A percentile compares a stretch with the other conserved stretches of the same genome.
Evolutionary conservation across 345 rosid genomes (phyloP).

Genomic region (Excoecaria cochinchinensis): DNA sequence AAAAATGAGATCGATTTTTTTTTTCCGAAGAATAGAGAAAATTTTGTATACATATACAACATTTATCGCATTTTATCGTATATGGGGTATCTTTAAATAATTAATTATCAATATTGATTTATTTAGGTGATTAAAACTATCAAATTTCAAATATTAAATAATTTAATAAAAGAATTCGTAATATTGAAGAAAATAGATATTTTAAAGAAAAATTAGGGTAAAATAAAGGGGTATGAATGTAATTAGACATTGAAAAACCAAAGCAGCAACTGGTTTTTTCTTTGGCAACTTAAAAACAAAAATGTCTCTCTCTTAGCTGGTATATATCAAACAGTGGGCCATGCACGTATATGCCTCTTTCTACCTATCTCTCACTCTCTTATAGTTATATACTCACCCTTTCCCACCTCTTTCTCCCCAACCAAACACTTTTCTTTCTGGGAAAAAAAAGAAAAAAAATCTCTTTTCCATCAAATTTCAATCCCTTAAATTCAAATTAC

Average conservation of each 20-base stretch:
- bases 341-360: conserved; percentile 14
- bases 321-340: conserved; percentile 66
- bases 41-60: no score
- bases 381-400: conserved; percentile 31
- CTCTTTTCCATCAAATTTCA: conserved; percentile 6
- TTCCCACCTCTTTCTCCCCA: conserved; percentile 34
- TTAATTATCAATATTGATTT: no score
- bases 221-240: not conserved
- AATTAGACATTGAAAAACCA: not conserved
- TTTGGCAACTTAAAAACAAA: not conserved
- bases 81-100: no score
- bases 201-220: no score
- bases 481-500: not conserved
- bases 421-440: conserved; percentile 10
- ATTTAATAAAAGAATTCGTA: no score
- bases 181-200: no score
- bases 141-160: no score
- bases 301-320: conserved; percentile 56
- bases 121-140: no score
- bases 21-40: no score
- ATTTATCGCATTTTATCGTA: no score
- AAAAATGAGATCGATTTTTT: no score
- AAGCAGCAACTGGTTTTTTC: conserved; percentile 29
- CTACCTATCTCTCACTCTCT: not conserved
- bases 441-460: no score